Evolutionary conservation across 2,329 filamentous ascomycete species (phyloP).

Genomic region (Alternaria triticina): DNA sequence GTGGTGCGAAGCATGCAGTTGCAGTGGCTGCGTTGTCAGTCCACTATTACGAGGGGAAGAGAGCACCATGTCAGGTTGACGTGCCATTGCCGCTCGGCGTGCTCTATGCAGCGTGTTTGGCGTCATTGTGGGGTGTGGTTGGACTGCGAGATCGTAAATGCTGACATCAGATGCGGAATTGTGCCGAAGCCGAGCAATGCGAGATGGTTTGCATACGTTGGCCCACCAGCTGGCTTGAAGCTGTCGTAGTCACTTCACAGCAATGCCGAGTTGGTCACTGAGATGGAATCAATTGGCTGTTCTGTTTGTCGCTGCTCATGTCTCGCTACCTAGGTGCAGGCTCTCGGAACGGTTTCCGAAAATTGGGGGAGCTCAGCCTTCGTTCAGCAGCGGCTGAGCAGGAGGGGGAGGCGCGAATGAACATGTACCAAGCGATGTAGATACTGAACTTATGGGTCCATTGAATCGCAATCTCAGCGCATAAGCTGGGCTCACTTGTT

Average conservation of each 20-base stretch:
- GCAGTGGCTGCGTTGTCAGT: not conserved
- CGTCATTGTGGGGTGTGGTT: slow-evolving; percentile 24
- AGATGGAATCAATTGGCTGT: not conserved
- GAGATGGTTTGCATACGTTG: not conserved
- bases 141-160: not conserved
- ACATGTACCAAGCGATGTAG: not conserved
- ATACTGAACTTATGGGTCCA: not conserved
- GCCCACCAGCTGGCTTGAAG: not conserved
- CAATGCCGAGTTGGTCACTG: not conserved
- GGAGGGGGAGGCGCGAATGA: not conserved
- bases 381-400: not conserved
- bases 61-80: not conserved
- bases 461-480: not conserved
- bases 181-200: not conserved
- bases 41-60: not conserved
- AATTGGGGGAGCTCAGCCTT: not conserved
- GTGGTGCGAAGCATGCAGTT: slow-evolving; percentile 7
- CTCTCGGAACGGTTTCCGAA: not conserved
- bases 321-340: not conserved
- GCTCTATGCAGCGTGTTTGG: not conserved
- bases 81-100: not conserved
- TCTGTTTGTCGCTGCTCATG: not conserved
- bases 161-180: slow-evolving; percentile 4
- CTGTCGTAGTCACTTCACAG: not conserved
- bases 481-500: not conserved